A percentile compares a stretch with the other conserved stretches of the same genome.
Evolutionary conservation across 768 basidiomycete species (phyloP).

Genomic region (Suillus weaverae): DNA sequence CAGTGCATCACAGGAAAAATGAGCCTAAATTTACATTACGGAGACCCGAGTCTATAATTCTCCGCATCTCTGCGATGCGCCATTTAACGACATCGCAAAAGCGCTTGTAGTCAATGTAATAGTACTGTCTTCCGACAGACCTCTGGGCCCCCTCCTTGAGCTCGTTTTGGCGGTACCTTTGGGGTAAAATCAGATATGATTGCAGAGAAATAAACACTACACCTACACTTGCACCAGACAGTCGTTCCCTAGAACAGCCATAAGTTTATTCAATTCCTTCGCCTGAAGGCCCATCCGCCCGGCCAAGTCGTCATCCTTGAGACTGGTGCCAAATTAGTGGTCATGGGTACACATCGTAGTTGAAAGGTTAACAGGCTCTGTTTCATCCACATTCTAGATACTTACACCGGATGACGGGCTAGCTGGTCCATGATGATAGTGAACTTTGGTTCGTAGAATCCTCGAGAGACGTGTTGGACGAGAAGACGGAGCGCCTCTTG

Average conservation of each 20-base stretch:
- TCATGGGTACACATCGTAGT: not conserved
- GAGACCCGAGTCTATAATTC: constrained; percentile 83
- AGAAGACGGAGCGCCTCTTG: constrained; percentile 81
- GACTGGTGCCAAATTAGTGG: constrained; percentile 43
- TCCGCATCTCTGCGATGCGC: constrained; percentile 91
- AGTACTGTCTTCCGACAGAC: constrained; percentile 88
- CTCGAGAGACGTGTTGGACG: constrained; percentile 89
- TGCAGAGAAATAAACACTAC: not conserved
- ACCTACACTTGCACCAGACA: constrained; percentile 76
- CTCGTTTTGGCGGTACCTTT: constrained; percentile 87
- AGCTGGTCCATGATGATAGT: constrained; percentile 94
- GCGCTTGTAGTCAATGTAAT: constrained; percentile 92
- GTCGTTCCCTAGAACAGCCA: constrained; percentile 78
- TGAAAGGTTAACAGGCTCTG: constrained; percentile 20
- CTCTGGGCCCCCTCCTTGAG: constrained; percentile 88
- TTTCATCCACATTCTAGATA: constrained; percentile 38
- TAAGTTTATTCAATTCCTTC: constrained; percentile 88
- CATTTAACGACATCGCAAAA: constrained; percentile 99
- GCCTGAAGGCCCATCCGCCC: constrained; percentile 85
- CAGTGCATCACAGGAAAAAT: not conserved
- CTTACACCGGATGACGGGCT: constrained; percentile 92
- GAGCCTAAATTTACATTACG: constrained; percentile 64
- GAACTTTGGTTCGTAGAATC: constrained; percentile 92
- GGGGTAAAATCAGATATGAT: not conserved
- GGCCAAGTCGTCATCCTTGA: constrained; percentile 94